Base-by-base conservation (phyloP, 768 basidiomycete species). In the Serendipita sp. region DNA sequence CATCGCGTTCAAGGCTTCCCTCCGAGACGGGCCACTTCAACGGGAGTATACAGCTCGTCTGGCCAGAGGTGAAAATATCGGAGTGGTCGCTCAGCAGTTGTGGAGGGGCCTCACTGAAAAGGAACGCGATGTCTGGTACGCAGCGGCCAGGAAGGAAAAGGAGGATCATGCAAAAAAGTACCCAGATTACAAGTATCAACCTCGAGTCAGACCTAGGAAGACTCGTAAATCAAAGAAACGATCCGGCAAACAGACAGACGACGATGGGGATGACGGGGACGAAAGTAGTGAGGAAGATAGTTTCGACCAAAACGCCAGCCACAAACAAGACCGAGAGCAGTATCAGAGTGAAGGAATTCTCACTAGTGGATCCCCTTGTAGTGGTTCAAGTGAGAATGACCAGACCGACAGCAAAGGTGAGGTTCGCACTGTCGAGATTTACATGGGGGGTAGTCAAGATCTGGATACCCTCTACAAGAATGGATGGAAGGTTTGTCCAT, bases 341-440 rank as follows among this genome's bases (percentile, higher is more conserved):
- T 8, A 38, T 3, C 56, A 11, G n/a, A 10, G 56, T n/a, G 56
- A 60, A 36, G 52, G 11, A 82, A 89, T 89, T 86, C 45, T 88
- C 85, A 70, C 85, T 86, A 58, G 79, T 81, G 66, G 85, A 79
- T 73, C 74, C 70, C 0, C 76, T 75, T 34, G 74, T 71, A 15
- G 77, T 70, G 34, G 16, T 10, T 28, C 4, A 23, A 60, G 56
- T 28, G 56, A 60, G 23, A 8, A n/a, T n/a, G 23, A n/a, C 16
- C 16, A 36, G 8, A 36, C 52, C 11, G 15, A 11, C 10, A 16
- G 16, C 11, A 11, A 28, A 10, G 23, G 16, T 7, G 48, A 52
- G 32, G 18, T 32, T n/a, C 56, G 56, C 16, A 30, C 35, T 30
- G 56, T 60, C 56, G 56, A 60, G 35, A 36, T 60, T 10, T 60